A percentile compares a stretch with the other conserved stretches of the same genome.
phyloP scores from a whole-genome alignment of 2,329 filamentous ascomycete species.

The Penicillium sp. region DNA sequence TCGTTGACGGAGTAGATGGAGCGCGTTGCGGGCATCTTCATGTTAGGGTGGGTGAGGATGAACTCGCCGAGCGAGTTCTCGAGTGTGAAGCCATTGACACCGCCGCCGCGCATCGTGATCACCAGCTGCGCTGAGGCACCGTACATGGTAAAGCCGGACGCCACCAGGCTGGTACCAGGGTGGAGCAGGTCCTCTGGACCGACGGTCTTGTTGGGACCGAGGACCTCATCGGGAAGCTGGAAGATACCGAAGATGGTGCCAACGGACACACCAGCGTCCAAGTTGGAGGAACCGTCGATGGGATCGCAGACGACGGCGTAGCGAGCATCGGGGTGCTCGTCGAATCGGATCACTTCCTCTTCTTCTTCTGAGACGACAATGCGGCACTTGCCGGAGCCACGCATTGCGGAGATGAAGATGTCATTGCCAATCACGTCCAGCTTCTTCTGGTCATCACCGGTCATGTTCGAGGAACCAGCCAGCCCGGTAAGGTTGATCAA shows the following conservation, averaged over 20 bases:
- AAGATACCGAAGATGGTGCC: slow-evolving; percentile 96
- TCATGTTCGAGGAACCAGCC: slow-evolving; percentile 89
- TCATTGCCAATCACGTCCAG: slow-evolving; percentile 99
- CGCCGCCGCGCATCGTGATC: slow-evolving; percentile 90
- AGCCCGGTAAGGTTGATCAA: slow-evolving; percentile 94
- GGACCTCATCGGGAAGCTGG: slow-evolving; percentile 70
- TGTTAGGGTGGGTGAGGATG: slow-evolving; percentile 94
- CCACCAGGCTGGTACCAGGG: slow-evolving; percentile 86
- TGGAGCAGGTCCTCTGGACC: slow-evolving; percentile 70
- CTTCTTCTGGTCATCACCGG: slow-evolving; percentile 99
- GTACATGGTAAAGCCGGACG: slow-evolving; percentile 99
- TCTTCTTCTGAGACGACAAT: slow-evolving; percentile 97
- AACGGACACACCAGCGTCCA: slow-evolving; percentile 95
- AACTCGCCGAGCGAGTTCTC: slow-evolving; percentile 97
- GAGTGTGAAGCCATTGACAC: slow-evolving; percentile 95
- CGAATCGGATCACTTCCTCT: slow-evolving; percentile 85
- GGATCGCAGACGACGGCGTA: slow-evolving; percentile 97
- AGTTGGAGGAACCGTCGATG: slow-evolving; percentile 95
- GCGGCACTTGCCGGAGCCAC: slow-evolving; percentile 82
- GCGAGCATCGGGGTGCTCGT: slow-evolving; percentile 67
- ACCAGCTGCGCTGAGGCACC: slow-evolving; percentile 94
- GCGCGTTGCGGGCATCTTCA: slow-evolving; percentile 76
- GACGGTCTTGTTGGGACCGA: slow-evolving; percentile 55
- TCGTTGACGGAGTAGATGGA: slow-evolving; percentile 98
- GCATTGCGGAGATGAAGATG: slow-evolving; percentile 94